Evolutionary conservation across 2,329 filamentous ascomycete genomes (phyloP), one percentile per base, ranked within the genome.

Genomic region (Verticillium klebahnii): DNA sequence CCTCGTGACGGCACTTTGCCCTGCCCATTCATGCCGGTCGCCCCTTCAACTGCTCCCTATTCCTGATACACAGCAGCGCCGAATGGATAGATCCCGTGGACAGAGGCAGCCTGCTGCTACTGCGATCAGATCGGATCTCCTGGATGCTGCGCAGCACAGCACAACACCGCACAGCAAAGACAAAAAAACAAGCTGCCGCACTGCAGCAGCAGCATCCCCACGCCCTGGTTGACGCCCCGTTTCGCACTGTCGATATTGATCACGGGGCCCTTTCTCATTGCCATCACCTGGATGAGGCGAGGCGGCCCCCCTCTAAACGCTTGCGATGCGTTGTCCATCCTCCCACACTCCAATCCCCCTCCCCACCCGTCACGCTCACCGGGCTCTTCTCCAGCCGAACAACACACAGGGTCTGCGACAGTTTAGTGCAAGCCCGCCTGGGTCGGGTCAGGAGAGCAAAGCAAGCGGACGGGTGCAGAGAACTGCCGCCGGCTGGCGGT

Each of bases 1-100:
- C 69, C 70, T 67, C 69, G 68, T 72, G 71, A 73, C 70, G 65
- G 19, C 40, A 50, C n/a, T 23, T 50, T 50, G 19, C 19, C 23
- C 52, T 58, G 61, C 61, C 61, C 63, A 65, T 70, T 50, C 69
- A 60, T 58, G 57, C 57, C 25, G 37, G 25, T 58, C 39, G 37
- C 25, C 55, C 34, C 29, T 23, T 3, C 19, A 50, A 50, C 23
- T 50, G 40, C 40, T 50, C 40, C n/a, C 40, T 9, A n/a, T 50
- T 50, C 40, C 40, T 50, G 40, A 25, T 50, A 50, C 40, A 50
- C n/a, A 50, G 40, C n/a, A 23, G 19, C 12, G 19, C 17, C 40
- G 25, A n/a, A 50, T 11, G n/a, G 19, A 19, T 23, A 15, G 29
- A 37, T 25, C 55, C 55, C 55, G 34, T 32, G 34, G 32, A 8